phyloP scores from a whole-genome alignment of 192 early-diverging fungal genomes.

The Jimgerdemannia flammicorona region DNA sequence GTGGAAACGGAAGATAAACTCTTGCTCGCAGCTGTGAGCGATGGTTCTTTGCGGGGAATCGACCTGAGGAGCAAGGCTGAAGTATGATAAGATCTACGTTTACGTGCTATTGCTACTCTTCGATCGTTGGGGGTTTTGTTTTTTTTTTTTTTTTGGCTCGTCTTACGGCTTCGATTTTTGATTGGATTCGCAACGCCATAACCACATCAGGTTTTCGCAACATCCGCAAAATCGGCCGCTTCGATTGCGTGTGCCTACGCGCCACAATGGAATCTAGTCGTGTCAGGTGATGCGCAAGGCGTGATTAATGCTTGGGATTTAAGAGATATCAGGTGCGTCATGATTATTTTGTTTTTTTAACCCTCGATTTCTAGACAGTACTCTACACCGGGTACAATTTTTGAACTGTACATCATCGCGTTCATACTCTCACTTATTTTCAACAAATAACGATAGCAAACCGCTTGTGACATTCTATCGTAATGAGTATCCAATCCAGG shows the following conservation, averaged over 20 bases:
- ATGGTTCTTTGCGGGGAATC: slow-evolving; percentile 36
- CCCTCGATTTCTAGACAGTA: not conserved
- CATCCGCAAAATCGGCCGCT: slow-evolving; percentile 21
- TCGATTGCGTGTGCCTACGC: slow-evolving; percentile 34
- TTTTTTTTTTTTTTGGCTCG: too few species aligned
- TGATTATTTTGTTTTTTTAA: not conserved
- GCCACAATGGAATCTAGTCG: slow-evolving; percentile 23
- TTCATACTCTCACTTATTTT: not conserved
- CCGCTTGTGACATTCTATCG: not conserved
- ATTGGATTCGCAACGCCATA: not conserved
- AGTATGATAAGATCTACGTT: slow-evolving; percentile 14
- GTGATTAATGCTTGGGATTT: slow-evolving; percentile 42
- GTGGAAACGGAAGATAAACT: slow-evolving; percentile 43
- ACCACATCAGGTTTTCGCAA: slow-evolving; percentile 33
- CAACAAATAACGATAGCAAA: not conserved
- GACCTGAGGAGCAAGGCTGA: slow-evolving; percentile 46
- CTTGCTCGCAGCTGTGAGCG: slow-evolving; percentile 31
- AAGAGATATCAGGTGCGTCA: slow-evolving; percentile 34
- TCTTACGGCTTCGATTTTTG: too few species aligned
- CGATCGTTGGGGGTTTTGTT: too few species aligned
- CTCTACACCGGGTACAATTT: not conserved
- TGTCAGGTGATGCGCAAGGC: slow-evolving; percentile 39
- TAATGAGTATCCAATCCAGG: not conserved
- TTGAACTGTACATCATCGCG: not conserved
- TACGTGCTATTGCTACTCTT: too few species aligned